Evolutionary conservation across 164 flowering plant genomes (phyloP).

Genomic region (Vitis riparia): DNA sequence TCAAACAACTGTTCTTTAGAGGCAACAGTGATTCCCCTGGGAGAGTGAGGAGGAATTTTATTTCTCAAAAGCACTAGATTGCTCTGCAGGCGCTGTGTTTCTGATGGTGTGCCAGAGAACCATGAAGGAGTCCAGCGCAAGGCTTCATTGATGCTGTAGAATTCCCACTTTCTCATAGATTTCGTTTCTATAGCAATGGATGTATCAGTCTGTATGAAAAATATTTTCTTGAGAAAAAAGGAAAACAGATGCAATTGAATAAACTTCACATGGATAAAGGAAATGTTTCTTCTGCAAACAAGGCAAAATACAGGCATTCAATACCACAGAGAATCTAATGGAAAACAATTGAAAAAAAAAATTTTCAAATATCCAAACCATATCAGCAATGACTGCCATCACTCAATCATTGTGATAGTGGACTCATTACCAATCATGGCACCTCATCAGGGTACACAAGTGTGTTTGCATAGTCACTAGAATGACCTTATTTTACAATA

Average conservation of each 20-base stretch:
- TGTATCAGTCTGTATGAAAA: conserved; percentile 29
- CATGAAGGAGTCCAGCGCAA: conserved; percentile 20
- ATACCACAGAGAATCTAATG: not conserved
- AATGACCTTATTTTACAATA: not conserved
- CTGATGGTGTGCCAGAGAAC: conserved; percentile 29
- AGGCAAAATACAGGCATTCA: not conserved
- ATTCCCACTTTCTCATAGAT: conserved; percentile 36
- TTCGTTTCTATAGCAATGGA: conserved; percentile 35
- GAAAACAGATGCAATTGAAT: not conserved
- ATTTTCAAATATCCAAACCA: not conserved
- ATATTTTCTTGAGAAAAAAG: no score
- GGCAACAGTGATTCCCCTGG: conserved; percentile 7
- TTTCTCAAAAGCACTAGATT: conserved; percentile 10
- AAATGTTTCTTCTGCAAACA: not conserved
- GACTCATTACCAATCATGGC: not conserved
- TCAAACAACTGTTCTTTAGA: conserved; percentile 10
- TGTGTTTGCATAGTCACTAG: not conserved
- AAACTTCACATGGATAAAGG: not conserved
- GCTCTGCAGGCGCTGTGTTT: conserved; percentile 6
- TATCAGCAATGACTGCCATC: not conserved
- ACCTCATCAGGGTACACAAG: not conserved
- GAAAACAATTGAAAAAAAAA: not conserved
- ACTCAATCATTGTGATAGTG: not conserved
- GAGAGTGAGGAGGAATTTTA: conserved; percentile 4
- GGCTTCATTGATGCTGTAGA: conserved; percentile 23